These are phyloP conservation scores for Amanita pseudoporphyria DNA, from an alignment of 768 basidiomycete genomes.

Conservation along the genomic window DNA sequence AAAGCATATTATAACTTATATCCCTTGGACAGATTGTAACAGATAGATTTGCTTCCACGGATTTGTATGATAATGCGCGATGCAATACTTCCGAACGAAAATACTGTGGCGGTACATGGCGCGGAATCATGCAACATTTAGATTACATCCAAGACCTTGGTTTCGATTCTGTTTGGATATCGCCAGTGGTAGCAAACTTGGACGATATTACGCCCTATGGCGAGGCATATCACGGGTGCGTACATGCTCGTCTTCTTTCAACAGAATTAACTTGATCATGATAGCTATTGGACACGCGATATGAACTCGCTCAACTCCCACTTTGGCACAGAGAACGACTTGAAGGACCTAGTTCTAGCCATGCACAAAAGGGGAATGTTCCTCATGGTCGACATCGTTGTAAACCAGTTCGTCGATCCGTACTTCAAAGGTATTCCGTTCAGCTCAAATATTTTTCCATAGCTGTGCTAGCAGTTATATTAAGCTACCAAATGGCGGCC, in stretches of 20 bases:
- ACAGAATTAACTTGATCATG: background rate
- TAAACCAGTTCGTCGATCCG: conserved; percentile 51
- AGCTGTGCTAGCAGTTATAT: conserved; percentile 14
- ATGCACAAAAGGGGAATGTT: conserved; percentile 53
- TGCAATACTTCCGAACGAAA: conserved; percentile 47
- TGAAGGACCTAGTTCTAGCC: conserved; percentile 55
- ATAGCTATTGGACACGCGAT: conserved; percentile 38
- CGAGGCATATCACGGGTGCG: conserved; percentile 68
- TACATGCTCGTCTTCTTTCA: conserved; percentile 9
- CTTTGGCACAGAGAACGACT: conserved; percentile 67
- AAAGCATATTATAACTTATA: background rate
- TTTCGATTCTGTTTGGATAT: conserved; percentile 74
- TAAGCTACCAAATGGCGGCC: conserved; percentile 9
- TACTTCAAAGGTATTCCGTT: background rate
- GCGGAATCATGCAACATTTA: conserved; percentile 49
- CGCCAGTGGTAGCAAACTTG: conserved; percentile 59
- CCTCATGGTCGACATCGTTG: conserved; percentile 69
- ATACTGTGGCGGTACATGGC: conserved; percentile 70
- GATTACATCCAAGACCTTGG: conserved; percentile 71
- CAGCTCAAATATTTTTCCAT: background rate
- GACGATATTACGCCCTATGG: conserved; percentile 51
- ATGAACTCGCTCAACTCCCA: conserved; percentile 54
- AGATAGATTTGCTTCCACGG: conserved; percentile 55
- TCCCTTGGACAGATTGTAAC: conserved; percentile 36
- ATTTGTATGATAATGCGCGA: conserved; percentile 26